Base-by-base conservation (phyloP, 1,139 yeast genomes). In the Yamadazyma mexicana region DNA sequence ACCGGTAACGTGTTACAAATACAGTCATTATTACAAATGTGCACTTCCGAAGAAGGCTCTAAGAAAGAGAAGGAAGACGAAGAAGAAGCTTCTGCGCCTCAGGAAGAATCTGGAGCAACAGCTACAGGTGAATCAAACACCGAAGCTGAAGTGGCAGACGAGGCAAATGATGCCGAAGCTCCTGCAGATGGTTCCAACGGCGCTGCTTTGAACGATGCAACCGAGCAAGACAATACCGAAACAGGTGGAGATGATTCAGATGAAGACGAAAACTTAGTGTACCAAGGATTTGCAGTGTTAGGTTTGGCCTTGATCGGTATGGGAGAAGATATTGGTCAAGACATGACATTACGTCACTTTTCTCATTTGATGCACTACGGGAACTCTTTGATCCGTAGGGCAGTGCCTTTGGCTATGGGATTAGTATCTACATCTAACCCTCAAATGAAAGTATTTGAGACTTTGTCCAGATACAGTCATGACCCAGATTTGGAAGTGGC, bases 301-400 rank as follows among this genome's bases (percentile, higher is more conserved):
- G 98, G 98, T 44, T 77, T 94, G 51, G 98, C 98, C 0, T 77
- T 86, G 52, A 87, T 94, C 58, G 95, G 98, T 20, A 84, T 94
- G 88, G 98, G 99, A 47, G 99, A 94, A 64, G 96, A 88, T 49
- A 87, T 94, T 62, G 98, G 98, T 31, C 95, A 87, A 62, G 98
- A 92, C 54, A 94, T 94, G 98, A 84, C 94, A 11, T 70, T 92
- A 55, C 92, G 98, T 62, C 98, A 94, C 64, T 92, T 91, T 59
- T 91, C 96, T 37, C 98, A 94, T 62, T 75, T 91, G 62, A 89
- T 94, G 96, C 98, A 94, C 64, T 94, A 92, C 61, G 98, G 98
- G 44, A 92, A 89, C 53, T 82, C 95, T 15, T 79, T 87, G 48
- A 87, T 92, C 46, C 85, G 94, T 58, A 81, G 96, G 54, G 89